Evolutionary conservation across 768 basidiomycete species (phyloP), one percentile per base, ranked within the genome.

Genomic region (Royoungia palumana): DNA sequence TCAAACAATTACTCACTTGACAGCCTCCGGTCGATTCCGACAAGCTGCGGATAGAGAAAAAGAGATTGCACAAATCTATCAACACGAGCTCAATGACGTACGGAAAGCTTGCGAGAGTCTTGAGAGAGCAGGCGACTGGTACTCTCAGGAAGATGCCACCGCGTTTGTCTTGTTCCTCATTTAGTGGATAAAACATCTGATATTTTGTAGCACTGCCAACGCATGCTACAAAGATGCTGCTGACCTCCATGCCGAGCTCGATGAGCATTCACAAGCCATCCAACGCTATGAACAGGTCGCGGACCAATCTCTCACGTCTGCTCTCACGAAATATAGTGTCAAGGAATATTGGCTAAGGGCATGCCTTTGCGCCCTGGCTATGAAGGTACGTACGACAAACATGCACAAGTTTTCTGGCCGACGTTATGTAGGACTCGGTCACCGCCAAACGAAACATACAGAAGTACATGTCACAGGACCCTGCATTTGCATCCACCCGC

Each of bases 31-130:
- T 44, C 83, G 93, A 48, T 99, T 98, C 76, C 76, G 96, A 44
- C 96, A 99, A 68, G 96, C 96, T 19, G 96, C 95, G 6, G 96
- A 99, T 69, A 76, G 96, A 60, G 93, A 97, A 77, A 98, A 95
- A 71, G 89, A 98, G 72, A 94, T 97, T 56, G 96, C 85, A 3
- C 86, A 91, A 64, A 93, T 97, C 54, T 86, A 92, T 70, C 78
- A 93, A n/a, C 84, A 89, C 53, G 89, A 92, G 56, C 71, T 75
- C 36, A 75, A 83, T 58, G 89, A 96, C 67, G 72, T 94, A 27
- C 79, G 80, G 13, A 87, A 84, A 59, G 94, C 94, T 46, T 90
- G 91, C 62, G 93, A 97, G 50, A 92, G 90, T 70, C 93, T 84
- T 59, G 87, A 86, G 63, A 76, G 87, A 41, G 96, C 96, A 12